A percentile compares a stretch with the other conserved stretches of the same genome.
These are phyloP conservation scores for Lasiodiplodia hormozganensis DNA, from an alignment of 2,329 filamentous ascomycete species.

Conservation along the genomic window DNA sequence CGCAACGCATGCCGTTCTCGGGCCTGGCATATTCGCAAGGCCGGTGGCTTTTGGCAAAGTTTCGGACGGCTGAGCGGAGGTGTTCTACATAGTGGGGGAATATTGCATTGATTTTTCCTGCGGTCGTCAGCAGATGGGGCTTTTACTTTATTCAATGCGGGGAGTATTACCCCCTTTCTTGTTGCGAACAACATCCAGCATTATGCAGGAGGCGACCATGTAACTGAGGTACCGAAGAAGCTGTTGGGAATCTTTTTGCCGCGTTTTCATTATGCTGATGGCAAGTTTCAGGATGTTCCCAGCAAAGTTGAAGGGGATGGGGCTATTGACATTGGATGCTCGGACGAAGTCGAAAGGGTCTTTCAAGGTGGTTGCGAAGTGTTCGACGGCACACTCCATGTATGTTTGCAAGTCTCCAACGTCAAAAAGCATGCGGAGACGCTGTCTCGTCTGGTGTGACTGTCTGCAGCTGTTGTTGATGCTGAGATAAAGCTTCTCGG, in stretches of 20 bases:
- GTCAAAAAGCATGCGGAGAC: conserved; percentile 56
- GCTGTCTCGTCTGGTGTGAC: conserved; percentile 51
- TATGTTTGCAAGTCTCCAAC: conserved; percentile 56
- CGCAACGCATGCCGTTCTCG: conserved; percentile 38
- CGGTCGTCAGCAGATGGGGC: neutral
- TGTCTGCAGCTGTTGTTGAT: conserved; percentile 48
- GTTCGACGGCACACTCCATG: conserved; percentile 58
- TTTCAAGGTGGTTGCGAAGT: conserved; percentile 55
- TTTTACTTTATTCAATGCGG: too few relatives aligned
- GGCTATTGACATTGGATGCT: conserved; percentile 53
- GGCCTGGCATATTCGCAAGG: conserved; percentile 51
- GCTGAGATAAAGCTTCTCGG: conserved; percentile 53
- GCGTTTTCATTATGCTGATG: conserved; percentile 45
- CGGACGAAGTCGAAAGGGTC: conserved; percentile 60
- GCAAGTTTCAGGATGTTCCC: conserved; percentile 60
- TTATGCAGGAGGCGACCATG: conserved; percentile 60
- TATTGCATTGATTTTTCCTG: conserved; percentile 44
- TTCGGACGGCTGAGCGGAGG: conserved; percentile 51
- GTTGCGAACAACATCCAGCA: conserved; percentile 55
- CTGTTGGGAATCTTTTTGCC: conserved; percentile 32
- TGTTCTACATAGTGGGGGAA: conserved; percentile 53
- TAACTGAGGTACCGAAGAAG: conserved; percentile 55
- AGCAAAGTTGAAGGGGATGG: conserved; percentile 57
- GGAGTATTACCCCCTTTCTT: conserved; percentile 28
- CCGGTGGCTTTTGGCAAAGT: conserved; percentile 55